A percentile compares a stretch with the other conserved stretches of the same genome.
Conservation (phyloP, 75 land plant species). For the Cryptomeria japonica region DNA sequence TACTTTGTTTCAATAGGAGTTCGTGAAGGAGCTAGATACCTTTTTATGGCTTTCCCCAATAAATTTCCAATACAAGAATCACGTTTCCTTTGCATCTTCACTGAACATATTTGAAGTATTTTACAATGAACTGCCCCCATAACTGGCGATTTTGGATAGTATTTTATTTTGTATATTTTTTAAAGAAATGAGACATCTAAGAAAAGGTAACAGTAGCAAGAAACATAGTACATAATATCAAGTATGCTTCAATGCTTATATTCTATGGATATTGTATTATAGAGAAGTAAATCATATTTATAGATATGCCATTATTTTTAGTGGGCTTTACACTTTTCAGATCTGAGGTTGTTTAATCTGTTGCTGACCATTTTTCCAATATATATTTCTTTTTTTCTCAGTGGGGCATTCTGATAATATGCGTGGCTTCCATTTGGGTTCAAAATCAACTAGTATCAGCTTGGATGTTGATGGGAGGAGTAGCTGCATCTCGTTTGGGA, state of each 20-base stretch:
- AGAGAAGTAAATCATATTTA: not conserved
- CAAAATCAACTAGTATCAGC: conserved; percentile 43
- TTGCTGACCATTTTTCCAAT: not conserved
- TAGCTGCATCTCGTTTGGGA: conserved; percentile 88
- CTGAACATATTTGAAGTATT: too few relatives aligned
- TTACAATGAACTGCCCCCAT: too few relatives aligned
- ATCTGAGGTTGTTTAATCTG: not conserved
- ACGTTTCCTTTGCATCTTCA: too few relatives aligned
- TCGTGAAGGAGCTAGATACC: too few relatives aligned
- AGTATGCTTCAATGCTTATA: not conserved
- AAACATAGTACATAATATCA: not conserved
- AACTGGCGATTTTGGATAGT: too few relatives aligned
- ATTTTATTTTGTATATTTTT: too few relatives aligned
- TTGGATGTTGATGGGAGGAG: conserved; percentile 87
- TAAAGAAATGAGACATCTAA: too few relatives aligned
- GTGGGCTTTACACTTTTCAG: not conserved
- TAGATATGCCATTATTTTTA: not conserved
- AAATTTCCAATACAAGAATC: too few relatives aligned
- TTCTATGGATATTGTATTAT: not conserved
- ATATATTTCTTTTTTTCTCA: conserved; percentile 24
- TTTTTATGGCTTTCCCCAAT: too few relatives aligned
- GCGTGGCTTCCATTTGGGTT: conserved; percentile 79
- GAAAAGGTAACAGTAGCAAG: not conserved
- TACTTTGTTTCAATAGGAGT: too few relatives aligned
- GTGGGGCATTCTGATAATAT: conserved; percentile 77